Base-by-base conservation (phyloP, 2,329 filamentous ascomycete genomes). In the Acrodontium crateriforme region DNA sequence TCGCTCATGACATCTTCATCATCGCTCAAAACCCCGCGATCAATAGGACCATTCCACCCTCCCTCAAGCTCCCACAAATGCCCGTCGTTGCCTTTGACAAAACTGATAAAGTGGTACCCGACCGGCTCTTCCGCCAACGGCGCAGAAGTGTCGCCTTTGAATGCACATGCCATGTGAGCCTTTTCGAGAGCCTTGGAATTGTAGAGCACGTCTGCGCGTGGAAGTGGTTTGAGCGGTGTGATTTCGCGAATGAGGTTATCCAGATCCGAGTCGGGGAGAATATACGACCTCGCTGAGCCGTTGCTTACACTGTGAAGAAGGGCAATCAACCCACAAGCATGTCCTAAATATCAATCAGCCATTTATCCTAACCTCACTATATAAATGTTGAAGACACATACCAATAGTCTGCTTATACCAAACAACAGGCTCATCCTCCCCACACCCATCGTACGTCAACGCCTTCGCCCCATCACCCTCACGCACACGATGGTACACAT, bases 351-450 rank as follows among this genome's bases (percentile, higher is more conserved):
- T 6, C 9, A 16, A 9, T 16, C 24, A 13, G n/a, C n/a, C n/a
- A n/a, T n/a, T n/a, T n/a, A n/a, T n/a, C n/a, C n/a, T n/a, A n/a
- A n/a, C n/a, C n/a, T n/a, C n/a, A n/a, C n/a, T n/a, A n/a, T n/a
- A n/a, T n/a, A n/a, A n/a, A n/a, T n/a, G n/a, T n/a, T n/a, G n/a
- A n/a, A 28, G 18, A n/a, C n/a, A n/a, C n/a, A n/a, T n/a, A n/a
- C n/a, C 37, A 31, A 72, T 71, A 2, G 64, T 72, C 39, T 74
- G 69, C 34, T 58, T 61, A 46, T 69, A 70, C 67, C 68, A 74
- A 13, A 71, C 49, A 4, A 71, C 59, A 0, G 67, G 65, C 32
- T 72, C 67, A 2, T 53, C 38, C 0, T 53, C 45, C 13, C 67
- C 67, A 12, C 42, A 57, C 7, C 58, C 59, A 3, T 53, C 39